Conservation (phyloP, 768 basidiomycete species). For the Agaricus bisporus region DNA sequence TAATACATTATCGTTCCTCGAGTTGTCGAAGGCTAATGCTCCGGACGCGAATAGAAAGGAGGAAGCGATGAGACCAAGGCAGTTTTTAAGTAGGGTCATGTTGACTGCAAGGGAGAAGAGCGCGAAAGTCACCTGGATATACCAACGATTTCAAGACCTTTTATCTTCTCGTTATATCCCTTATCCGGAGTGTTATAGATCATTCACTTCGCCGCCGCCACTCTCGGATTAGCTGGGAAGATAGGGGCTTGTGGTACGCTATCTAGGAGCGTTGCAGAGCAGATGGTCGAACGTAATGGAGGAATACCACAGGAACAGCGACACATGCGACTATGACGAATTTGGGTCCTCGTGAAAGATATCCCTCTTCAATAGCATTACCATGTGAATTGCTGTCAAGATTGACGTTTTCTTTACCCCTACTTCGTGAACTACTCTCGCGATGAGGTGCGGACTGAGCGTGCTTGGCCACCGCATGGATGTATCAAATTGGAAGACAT, state of each 20-base stretch:
- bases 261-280: background rate
- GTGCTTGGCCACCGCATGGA: conserved; percentile 1
- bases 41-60: conserved; percentile 1
- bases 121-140: background rate
- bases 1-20: conserved; percentile 32
- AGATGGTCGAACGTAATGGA: background rate
- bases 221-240: conserved; percentile 5
- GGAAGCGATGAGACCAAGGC: background rate
- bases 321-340: background rate
- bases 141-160: background rate
- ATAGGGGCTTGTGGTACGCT: background rate
- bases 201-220: background rate
- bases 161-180: background rate
- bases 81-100: background rate
- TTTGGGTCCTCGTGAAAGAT: background rate
- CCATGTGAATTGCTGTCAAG: background rate
- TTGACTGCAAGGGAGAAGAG: background rate
- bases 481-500: background rate
- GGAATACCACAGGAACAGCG: background rate
- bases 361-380: background rate
- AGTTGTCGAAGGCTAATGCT: conserved; percentile 24
- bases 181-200: background rate
- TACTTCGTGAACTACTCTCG: background rate
- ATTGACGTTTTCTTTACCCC: background rate
- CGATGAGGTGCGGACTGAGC: background rate